Conservation (phyloP, 768 basidiomycete genomes). For the Chalciporus sphaerocephalus region DNA sequence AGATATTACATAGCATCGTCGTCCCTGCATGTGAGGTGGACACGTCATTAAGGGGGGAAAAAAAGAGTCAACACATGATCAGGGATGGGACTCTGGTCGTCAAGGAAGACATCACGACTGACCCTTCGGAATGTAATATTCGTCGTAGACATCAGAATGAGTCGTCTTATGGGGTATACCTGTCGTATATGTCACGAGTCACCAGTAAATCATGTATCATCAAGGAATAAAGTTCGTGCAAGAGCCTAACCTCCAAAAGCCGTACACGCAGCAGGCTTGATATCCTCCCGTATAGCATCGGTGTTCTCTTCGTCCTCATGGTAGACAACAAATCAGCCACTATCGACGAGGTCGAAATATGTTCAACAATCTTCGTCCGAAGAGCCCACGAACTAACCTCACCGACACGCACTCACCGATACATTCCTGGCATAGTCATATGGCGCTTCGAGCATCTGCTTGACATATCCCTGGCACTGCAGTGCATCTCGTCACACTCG, state of each 20-base stretch:
- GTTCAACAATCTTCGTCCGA: too few relatives aligned
- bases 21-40: neutral
- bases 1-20: constrained; percentile 1
- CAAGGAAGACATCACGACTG: neutral
- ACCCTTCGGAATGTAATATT: constrained; percentile 22
- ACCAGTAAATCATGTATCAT: neutral
- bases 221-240: neutral
- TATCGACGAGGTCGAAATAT: constrained; percentile 2
- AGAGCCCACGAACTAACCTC: too few relatives aligned
- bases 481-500: constrained; percentile 1
- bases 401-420: neutral
- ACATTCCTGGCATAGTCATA: neutral
- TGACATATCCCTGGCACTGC: constrained; percentile 14
- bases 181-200: neutral
- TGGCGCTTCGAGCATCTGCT: constrained; percentile 15
- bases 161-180: constrained; percentile 12
- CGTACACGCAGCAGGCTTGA: constrained; percentile 1
- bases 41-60: neutral
- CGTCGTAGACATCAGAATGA: constrained; percentile 15
- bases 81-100: neutral
- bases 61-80: neutral
- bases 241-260: constrained; percentile 4
- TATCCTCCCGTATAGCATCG: neutral
- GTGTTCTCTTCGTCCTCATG: neutral
- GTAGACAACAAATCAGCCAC: neutral